A percentile compares a stretch with the other conserved stretches of the same genome.
Evolutionary conservation across 345 rosid genomes (phyloP).

Genomic region (Noccaea bulbosa): DNA sequence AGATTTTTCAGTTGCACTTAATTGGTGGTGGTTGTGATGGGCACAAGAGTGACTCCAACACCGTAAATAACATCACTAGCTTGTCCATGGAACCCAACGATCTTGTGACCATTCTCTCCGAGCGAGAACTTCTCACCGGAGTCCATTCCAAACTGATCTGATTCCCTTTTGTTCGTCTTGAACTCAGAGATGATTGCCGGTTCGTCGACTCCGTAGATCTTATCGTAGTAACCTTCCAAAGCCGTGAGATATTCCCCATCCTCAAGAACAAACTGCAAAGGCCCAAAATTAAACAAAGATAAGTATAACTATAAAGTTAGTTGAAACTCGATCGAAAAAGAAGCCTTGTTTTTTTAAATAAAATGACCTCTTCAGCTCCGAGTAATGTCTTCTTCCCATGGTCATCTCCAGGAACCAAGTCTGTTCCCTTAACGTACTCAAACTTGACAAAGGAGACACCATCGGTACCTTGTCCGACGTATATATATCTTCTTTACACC

Average conservation of each 20-base stretch:
- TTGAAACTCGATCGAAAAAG: neutral
- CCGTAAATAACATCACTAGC: constrained; percentile 37
- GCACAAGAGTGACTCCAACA: constrained; percentile 39
- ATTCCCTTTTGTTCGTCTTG: constrained; percentile 42
- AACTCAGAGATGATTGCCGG: constrained; percentile 16
- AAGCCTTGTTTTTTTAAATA: neutral
- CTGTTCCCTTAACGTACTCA: constrained; percentile 27
- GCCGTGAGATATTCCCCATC: constrained; percentile 36
- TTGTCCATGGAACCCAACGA: constrained; percentile 42
- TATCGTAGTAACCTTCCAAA: constrained; percentile 36
- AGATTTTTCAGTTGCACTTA: too few species aligned
- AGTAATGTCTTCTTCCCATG: constrained; percentile 38
- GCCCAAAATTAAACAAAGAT: neutral
- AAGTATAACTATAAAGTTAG: neutral
- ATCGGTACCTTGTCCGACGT: constrained; percentile 26
- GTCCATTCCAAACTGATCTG: constrained; percentile 24
- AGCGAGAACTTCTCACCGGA: constrained; percentile 27
- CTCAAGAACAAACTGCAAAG: constrained; percentile 38
- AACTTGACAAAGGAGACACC: constrained; percentile 37
- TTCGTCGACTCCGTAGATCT: constrained; percentile 13
- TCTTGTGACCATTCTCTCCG: constrained; percentile 26
- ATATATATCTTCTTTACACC: constrained; percentile 29
- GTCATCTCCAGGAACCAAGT: constrained; percentile 28
- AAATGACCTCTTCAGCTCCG: constrained; percentile 27
- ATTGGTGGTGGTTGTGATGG: constrained; percentile 26